Conservation (phyloP, 208 protist genomes). For the Trypanosoma melophagium region DNA sequence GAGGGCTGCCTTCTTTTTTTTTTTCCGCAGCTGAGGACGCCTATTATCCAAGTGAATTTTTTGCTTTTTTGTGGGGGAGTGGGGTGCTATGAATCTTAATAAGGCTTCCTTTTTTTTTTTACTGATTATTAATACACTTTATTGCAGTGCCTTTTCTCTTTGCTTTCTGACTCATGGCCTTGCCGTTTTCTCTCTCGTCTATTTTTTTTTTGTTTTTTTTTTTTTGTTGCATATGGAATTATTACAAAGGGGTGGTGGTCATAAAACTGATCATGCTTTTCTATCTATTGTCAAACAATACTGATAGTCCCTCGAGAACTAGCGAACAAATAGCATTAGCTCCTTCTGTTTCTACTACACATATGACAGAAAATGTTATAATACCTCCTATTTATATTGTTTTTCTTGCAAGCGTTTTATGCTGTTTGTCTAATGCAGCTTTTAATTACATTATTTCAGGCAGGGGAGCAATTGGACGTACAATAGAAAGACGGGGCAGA, state of each 20-base stretch:
- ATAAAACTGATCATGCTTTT: too few species aligned
- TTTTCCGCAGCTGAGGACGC: slow-evolving; percentile 1
- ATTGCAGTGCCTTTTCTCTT: too few species aligned
- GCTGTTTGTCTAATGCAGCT: slow-evolving; percentile 29
- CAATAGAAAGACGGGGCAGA: slow-evolving; percentile 36
- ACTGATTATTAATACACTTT: too few species aligned
- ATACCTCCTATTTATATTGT: slow-evolving; percentile 45
- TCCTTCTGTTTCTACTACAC: background rate
- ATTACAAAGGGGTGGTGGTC: too few species aligned
- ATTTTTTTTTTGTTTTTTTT: too few species aligned
- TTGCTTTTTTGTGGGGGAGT: too few species aligned
- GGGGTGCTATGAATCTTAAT: too few species aligned
- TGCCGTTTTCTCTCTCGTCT: too few species aligned
- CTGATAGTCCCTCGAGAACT: too few species aligned
- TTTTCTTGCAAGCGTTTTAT: slow-evolving; percentile 36
- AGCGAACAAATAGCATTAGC: background rate
- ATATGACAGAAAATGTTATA: slow-evolving; percentile 26
- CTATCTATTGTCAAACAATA: background rate
- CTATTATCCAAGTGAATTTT: slow-evolving; percentile 1
- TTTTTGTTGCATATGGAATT: slow-evolving; percentile 10
- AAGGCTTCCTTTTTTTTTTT: slow-evolving; percentile 24
- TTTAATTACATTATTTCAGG: slow-evolving; percentile 38
- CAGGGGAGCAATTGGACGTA: slow-evolving; percentile 17
- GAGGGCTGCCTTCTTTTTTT: slow-evolving; percentile 8
- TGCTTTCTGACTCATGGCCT: too few species aligned